phyloP scores from a whole-genome alignment of 2,329 filamentous ascomycete genomes.

The Microcyclospora pomicola region DNA sequence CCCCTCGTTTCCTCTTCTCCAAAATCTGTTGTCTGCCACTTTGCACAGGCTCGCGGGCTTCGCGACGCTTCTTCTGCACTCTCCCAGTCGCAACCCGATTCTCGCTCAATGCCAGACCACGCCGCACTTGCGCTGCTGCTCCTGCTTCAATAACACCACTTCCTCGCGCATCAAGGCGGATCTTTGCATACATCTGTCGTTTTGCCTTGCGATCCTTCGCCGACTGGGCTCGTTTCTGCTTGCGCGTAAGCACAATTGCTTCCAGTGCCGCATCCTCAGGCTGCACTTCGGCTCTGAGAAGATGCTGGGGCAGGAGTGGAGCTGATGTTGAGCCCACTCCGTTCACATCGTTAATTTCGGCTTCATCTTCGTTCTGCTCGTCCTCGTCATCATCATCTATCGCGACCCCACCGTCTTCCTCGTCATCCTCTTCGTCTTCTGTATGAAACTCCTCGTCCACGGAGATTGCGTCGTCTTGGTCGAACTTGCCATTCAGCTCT shows the following conservation, averaged over 20 bases:
- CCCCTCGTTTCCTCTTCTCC: slow-evolving; percentile 6
- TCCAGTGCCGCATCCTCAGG: neutral
- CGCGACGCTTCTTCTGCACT: slow-evolving; percentile 5
- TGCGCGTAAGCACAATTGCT: slow-evolving; percentile 1
- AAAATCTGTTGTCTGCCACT: slow-evolving; percentile 9
- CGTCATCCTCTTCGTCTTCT: slow-evolving; percentile 1
- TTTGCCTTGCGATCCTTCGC: slow-evolving; percentile 1
- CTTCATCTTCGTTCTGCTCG: neutral
- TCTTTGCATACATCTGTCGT: slow-evolving; percentile 1
- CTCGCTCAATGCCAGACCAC: slow-evolving; percentile 3
- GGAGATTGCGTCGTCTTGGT: neutral
- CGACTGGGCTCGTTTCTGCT: slow-evolving; percentile 2
- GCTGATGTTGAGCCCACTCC: neutral
- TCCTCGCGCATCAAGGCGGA: slow-evolving; percentile 5
- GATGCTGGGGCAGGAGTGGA: slow-evolving; percentile 5
- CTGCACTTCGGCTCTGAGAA: slow-evolving; percentile 1
- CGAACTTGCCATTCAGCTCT: neutral
- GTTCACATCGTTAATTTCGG: neutral
- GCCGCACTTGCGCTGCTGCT: slow-evolving; percentile 8
- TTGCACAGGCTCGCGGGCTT: neutral
- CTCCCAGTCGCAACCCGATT: slow-evolving; percentile 6
- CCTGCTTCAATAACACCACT: slow-evolving; percentile 12
- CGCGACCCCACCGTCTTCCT: neutral
- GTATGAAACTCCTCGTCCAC: slow-evolving; percentile 4
- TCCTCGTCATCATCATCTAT: neutral